phyloP scores from a whole-genome alignment of 2,329 filamentous ascomycete species.

The Rhytidhysteron rufulum region DNA sequence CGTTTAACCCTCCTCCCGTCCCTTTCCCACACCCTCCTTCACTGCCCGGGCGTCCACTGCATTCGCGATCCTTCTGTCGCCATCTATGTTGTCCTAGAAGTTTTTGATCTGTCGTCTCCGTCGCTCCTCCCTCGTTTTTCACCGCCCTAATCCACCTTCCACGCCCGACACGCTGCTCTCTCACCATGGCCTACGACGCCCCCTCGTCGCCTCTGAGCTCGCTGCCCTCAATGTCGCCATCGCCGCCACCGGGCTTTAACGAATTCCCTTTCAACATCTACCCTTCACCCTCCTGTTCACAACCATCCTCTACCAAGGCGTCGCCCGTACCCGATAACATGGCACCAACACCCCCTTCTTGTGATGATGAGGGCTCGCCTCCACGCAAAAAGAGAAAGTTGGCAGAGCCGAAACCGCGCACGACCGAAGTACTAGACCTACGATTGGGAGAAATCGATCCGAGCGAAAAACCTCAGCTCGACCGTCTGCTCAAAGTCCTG shows the following conservation, averaged over 20 bases:
- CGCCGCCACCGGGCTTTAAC: constrained; percentile 20
- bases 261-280: constrained; percentile 13
- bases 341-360: constrained; percentile 37
- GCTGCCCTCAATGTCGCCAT: constrained; percentile 35
- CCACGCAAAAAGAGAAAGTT: constrained; percentile 72
- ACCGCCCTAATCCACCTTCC: constrained; percentile 11
- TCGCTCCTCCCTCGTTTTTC: constrained; percentile 4
- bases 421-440: constrained; percentile 78
- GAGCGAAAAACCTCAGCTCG: constrained; percentile 60
- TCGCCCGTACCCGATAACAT: constrained; percentile 46
- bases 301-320: constrained; percentile 42
- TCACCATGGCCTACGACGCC: constrained; percentile 26
- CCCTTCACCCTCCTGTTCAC: constrained; percentile 41
- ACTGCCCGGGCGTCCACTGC: constrained; percentile 5
- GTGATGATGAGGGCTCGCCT: constrained; percentile 60
- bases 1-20: too few relatives aligned
- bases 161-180: constrained; percentile 4
- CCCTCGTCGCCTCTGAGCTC: constrained; percentile 37
- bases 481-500: constrained; percentile 68
- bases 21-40: too few relatives aligned
- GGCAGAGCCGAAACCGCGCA: constrained; percentile 59
- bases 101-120: background rate
- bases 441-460: constrained; percentile 49
- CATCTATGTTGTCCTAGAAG: background rate
- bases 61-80: constrained; percentile 3